These are phyloP conservation scores for Arthromyces matolae DNA, from an alignment of 768 basidiomycete species.

Conservation along the genomic window DNA sequence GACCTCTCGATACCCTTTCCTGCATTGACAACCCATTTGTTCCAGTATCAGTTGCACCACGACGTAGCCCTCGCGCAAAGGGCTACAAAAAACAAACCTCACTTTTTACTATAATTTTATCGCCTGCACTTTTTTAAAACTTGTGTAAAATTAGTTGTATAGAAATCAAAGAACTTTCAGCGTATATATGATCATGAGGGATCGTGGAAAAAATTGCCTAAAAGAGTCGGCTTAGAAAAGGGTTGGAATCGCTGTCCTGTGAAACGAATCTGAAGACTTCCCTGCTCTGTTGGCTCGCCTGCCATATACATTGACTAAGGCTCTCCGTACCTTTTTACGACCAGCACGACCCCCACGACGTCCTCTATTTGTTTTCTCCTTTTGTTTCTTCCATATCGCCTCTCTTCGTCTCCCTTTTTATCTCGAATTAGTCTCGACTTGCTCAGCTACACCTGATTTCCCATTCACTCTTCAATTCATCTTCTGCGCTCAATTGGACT, in stretches of 20 bases:
- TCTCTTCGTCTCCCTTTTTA: conserved; percentile 24
- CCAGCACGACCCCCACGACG: conserved; percentile 57
- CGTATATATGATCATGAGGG: no score
- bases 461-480: conserved; percentile 23
- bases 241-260: conserved; percentile 31
- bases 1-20: conserved; percentile 1
- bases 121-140: no score
- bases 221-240: conserved; percentile 30
- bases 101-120: no score
- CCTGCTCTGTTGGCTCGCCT: conserved; percentile 31
- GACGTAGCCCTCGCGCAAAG: no score
- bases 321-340: conserved; percentile 49
- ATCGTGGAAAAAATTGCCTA: conserved; percentile 18
- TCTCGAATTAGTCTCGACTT: conserved; percentile 19
- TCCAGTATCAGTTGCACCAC: no score
- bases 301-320: conserved; percentile 28
- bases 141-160: no score
- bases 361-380: conserved; percentile 32
- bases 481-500: conserved; percentile 29
- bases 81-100: no score
- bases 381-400: conserved; percentile 38
- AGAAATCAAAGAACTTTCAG: no score
- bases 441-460: conserved; percentile 16
- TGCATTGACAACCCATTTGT: background rate
- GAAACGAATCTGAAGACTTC: no score